A percentile compares a stretch with the other conserved stretches of the same genome.
Conservation (phyloP, 306 rosid genomes). For the Lotus japonicus region DNA sequence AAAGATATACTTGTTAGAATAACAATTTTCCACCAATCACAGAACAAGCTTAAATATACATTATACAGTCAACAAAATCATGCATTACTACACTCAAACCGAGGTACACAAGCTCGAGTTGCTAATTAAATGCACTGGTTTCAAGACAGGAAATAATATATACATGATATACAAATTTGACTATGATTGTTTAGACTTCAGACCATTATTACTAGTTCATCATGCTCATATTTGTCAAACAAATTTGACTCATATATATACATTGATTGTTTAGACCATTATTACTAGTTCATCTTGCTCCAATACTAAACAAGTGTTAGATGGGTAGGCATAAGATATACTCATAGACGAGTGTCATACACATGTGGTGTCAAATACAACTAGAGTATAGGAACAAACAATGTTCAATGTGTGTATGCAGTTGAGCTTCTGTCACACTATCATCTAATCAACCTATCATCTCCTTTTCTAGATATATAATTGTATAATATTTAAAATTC, state of each 20-base stretch:
- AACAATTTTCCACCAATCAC: neutral
- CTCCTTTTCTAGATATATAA: neutral
- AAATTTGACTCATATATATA: neutral
- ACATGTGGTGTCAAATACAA: neutral
- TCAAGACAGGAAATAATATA: neutral
- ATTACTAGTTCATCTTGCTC: neutral
- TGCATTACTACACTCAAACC: neutral
- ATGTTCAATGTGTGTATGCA: neutral
- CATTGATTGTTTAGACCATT: neutral
- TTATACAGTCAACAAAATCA: neutral
- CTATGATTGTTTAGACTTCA: neutral
- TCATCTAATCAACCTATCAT: neutral
- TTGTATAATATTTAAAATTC: neutral
- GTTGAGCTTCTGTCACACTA: neutral
- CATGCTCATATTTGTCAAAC: neutral
- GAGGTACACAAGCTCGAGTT: neutral
- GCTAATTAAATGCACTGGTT: neutral
- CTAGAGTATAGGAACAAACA: neutral
- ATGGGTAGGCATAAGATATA: neutral
- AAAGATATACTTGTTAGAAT: slow-evolving; percentile 21
- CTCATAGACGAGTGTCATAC: neutral
- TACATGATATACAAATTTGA: neutral
- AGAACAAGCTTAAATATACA: neutral
- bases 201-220: neutral
- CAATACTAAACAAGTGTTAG: neutral